Evolutionary conservation across 805 yeast species (phyloP), one percentile per base, ranked within the genome.

Genomic region (Barnettozyma salicaria): DNA sequence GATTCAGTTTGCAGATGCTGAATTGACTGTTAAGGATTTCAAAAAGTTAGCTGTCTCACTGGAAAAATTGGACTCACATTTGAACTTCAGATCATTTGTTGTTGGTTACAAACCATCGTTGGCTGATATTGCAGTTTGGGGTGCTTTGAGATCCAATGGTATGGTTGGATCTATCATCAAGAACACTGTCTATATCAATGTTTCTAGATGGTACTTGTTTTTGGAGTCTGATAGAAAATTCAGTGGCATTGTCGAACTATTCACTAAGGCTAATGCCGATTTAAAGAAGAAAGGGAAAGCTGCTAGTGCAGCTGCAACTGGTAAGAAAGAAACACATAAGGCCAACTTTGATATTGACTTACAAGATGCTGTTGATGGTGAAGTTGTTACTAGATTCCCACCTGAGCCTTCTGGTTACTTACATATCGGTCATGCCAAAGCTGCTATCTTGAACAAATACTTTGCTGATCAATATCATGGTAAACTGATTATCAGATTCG

Each of bases 341-440:
- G 97, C 98, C 45, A 89, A 83, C 63, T 92, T 83, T 51, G 97
- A 89, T 60, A 92, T 92, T 55, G 92, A 86, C 55, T 76, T 92
- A 49, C 84, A 83, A 42, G 94, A 79, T 59, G 99, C 99, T 41
- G 78, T 74, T 55, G 78, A 82, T 40, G 99, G 99, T 48, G 70
- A 89, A 64, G 99, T 92, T 40, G 97, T 94, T 37, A 94, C 98
- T 37, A 83, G 99, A 68, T 92, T 92, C 78, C 98, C 96, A 42
- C 99, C 99, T 48, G 99, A 92, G 70, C 99, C 99, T 43, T 85
- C 95, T 67, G 99, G 99, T 67, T 92, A 89, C 65, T 74, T 92
- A 65, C 99, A 92, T 66, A 92, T 92, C 65, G 99, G 99, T 51
- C 99, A 92, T 60, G 98, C 96, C 43, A 92, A 92, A 66, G 98